These are phyloP conservation scores for Coniochaeta pulveracea DNA, from an alignment of 2,329 filamentous ascomycete species.

Conservation along the genomic window DNA sequence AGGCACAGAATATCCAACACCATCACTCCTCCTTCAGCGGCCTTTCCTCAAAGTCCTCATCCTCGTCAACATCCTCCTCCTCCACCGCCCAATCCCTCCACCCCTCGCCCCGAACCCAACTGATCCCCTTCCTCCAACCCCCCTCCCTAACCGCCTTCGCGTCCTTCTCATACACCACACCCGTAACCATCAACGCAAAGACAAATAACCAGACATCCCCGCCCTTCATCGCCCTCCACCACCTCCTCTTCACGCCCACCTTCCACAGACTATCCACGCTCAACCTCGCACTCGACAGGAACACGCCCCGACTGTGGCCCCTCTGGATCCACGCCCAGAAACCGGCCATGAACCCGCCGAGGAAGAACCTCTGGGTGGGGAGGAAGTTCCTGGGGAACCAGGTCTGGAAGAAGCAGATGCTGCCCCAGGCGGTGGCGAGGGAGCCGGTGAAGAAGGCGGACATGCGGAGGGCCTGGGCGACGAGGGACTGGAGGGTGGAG, in stretches of 20 bases:
- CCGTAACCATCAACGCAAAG: constrained; percentile 64
- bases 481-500: constrained; percentile 52
- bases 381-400: constrained; percentile 64
- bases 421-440: constrained; percentile 81
- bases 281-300: constrained; percentile 68
- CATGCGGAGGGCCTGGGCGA: constrained; percentile 60
- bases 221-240: constrained; percentile 74
- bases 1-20: no score
- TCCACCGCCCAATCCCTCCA: constrained; percentile 56
- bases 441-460: constrained; percentile 69
- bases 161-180: constrained; percentile 64
- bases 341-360: constrained; percentile 77
- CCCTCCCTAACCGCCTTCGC: constrained; percentile 56
- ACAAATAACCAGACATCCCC: constrained; percentile 83
- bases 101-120: constrained; percentile 64
- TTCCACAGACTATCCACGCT: constrained; percentile 83
- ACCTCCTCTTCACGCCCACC: constrained; percentile 79
- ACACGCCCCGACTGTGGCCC: constrained; percentile 51
- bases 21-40: constrained; percentile 15
- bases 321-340: constrained; percentile 74
- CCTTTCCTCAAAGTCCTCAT: constrained; percentile 19
- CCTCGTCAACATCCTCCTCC: constrained; percentile 35
- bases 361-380: constrained; percentile 77
- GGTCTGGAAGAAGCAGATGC: constrained; percentile 78
- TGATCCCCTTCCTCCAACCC: constrained; percentile 59